Conservation (phyloP, 306 rosid species). For the Carpinus viminea region DNA sequence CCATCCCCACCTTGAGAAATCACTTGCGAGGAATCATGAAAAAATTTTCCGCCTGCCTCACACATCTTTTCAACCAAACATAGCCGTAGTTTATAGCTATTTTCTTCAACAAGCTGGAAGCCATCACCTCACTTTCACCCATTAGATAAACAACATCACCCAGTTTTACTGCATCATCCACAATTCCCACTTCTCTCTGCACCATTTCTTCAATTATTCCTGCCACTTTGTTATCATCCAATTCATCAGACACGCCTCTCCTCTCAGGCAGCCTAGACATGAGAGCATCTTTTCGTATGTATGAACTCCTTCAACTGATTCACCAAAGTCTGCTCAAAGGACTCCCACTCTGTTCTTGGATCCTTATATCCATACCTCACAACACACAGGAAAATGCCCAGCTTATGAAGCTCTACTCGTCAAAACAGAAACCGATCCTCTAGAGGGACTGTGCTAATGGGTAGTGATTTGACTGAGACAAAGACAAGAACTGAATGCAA, state of each 20-base stretch:
- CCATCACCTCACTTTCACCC: slow-evolving; percentile 64
- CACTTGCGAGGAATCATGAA: slow-evolving; percentile 67
- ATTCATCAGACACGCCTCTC: too few species aligned
- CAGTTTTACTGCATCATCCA: slow-evolving; percentile 42
- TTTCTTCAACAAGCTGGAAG: slow-evolving; percentile 36
- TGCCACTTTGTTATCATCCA: neutral
- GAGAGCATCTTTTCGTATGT: too few species aligned
- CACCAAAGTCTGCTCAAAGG: slow-evolving; percentile 52
- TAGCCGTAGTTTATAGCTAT: slow-evolving; percentile 59
- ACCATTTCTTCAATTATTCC: neutral
- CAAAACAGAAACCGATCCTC: slow-evolving; percentile 72
- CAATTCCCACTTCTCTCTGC: slow-evolving; percentile 32
- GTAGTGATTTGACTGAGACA: slow-evolving; percentile 66
- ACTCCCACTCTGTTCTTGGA: slow-evolving; percentile 48
- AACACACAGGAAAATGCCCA: slow-evolving; percentile 58
- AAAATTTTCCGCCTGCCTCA: slow-evolving; percentile 50
- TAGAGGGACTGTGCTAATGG: slow-evolving; percentile 51
- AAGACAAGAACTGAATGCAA: slow-evolving; percentile 64
- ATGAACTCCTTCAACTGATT: slow-evolving; percentile 50
- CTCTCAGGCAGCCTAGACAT: too few species aligned
- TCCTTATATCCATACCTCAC: slow-evolving; percentile 72
- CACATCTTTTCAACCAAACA: slow-evolving; percentile 49
- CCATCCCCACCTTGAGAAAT: slow-evolving; percentile 31
- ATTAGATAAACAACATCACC: slow-evolving; percentile 67
- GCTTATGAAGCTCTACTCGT: slow-evolving; percentile 46